These are phyloP conservation scores for Pelargonium australe DNA, from an alignment of 441 rosid species.

Conservation along the genomic window DNA sequence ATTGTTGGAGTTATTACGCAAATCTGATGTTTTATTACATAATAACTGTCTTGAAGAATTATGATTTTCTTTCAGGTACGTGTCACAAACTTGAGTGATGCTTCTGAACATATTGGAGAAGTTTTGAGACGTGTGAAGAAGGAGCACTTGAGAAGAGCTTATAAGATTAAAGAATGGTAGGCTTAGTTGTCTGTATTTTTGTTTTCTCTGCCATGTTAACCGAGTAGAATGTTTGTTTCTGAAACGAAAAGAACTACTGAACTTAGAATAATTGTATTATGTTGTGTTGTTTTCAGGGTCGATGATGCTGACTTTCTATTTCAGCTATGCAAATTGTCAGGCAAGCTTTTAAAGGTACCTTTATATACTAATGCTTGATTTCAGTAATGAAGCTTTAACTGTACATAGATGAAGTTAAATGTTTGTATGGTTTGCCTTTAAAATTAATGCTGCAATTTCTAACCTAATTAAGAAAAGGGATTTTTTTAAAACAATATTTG, in stretches of 20 bases:
- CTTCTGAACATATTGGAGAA: constrained; percentile 86
- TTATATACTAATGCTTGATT: constrained; percentile 11
- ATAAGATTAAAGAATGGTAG: constrained; percentile 76
- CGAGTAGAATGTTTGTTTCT: not conserved
- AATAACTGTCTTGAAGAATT: not conserved
- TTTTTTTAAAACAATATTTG: no score
- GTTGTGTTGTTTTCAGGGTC: constrained; percentile 41
- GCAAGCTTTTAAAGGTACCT: constrained; percentile 75
- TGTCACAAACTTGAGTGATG: constrained; percentile 82
- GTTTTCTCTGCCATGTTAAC: not conserved
- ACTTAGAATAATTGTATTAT: not conserved
- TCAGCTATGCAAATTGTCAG: constrained; percentile 72
- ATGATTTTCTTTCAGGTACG: constrained; percentile 44
- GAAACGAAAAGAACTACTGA: not conserved
- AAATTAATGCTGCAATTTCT: not conserved
- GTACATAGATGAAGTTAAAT: not conserved
- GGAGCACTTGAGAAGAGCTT: constrained; percentile 79
- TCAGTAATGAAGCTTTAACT: not conserved
- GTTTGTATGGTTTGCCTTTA: not conserved
- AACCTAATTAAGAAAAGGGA: not conserved
- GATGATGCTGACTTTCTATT: constrained; percentile 76
- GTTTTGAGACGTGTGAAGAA: constrained; percentile 86
- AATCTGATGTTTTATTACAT: not conserved
- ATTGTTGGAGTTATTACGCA: not conserved
- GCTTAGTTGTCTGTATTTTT: constrained; percentile 14